These are phyloP conservation scores for Massarina eburnea DNA, from an alignment of 2,329 filamentous ascomycete species.

Conservation along the genomic window DNA sequence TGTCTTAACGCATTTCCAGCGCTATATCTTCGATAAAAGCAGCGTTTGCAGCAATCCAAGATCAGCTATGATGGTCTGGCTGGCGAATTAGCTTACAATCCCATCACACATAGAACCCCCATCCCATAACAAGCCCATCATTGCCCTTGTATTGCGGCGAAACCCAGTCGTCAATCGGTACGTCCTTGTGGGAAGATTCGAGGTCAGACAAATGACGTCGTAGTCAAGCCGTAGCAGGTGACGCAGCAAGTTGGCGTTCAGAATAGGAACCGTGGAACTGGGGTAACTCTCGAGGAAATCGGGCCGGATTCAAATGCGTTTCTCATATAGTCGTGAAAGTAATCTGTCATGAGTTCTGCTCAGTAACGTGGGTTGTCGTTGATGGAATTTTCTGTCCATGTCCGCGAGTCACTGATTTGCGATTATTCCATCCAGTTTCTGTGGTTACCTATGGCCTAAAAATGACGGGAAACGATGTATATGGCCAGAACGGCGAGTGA, in stretches of 20 bases:
- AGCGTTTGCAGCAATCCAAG: slow-evolving; percentile 24
- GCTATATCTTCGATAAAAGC: slow-evolving; percentile 34
- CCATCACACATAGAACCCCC: slow-evolving; percentile 41
- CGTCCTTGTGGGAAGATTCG: slow-evolving; percentile 41
- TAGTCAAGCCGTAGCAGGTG: slow-evolving; percentile 46
- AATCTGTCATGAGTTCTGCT: slow-evolving; percentile 36
- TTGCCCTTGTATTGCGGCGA: slow-evolving; percentile 33
- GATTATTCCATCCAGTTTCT: slow-evolving; percentile 22
- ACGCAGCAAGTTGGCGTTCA: slow-evolving; percentile 48
- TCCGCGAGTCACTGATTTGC: slow-evolving; percentile 27
- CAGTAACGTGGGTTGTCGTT: slow-evolving; percentile 31
- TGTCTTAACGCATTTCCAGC: slow-evolving; percentile 7
- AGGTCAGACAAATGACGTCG: slow-evolving; percentile 49
- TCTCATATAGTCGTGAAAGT: slow-evolving; percentile 35
- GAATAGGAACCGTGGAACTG: slow-evolving; percentile 40
- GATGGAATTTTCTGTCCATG: slow-evolving; percentile 38
- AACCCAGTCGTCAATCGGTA: slow-evolving; percentile 41
- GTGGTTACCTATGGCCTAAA: not conserved
- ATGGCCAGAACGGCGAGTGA: not conserved
- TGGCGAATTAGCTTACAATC: slow-evolving; percentile 28
- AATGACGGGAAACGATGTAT: not conserved
- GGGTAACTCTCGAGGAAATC: slow-evolving; percentile 44
- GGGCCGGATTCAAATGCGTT: slow-evolving; percentile 36
- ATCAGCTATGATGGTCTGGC: slow-evolving; percentile 35
- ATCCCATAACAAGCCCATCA: slow-evolving; percentile 41